Base-by-base conservation (phyloP, 164 flowering plant genomes). In the Vitis rotundifolia region DNA sequence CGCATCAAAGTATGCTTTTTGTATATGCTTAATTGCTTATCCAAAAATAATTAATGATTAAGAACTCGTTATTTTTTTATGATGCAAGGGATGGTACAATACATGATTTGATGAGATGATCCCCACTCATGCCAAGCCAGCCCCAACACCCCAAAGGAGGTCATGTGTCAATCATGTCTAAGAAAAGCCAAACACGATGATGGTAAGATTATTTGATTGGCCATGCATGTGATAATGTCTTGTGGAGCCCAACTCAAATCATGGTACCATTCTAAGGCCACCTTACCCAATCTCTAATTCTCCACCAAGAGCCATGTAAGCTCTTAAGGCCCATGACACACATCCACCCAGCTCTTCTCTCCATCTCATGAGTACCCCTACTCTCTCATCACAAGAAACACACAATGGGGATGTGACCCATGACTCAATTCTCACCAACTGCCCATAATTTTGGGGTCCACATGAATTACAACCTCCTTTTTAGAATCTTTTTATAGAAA, bases 161-260 rank as follows among this genome's bases (percentile, higher is more conserved):
- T 47, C 55, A 18, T 26, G 11, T 61, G 67, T 54, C 71, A 59
- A 5, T 74, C 61, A 29, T 74, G 68, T 63, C 65, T 50, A 26
- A 8, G 2, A 64, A 68, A 74, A 68, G 72, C 26, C 1, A 31
- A 26, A 60, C 73, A 70, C 49, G n/a, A 65, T 66, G 9, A 70
- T 65, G 73, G 77, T 28, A 28, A 47, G 16, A 53, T 70, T 70
- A 66, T 65, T 60, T 66, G 47, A 75, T 63, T 31, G 62, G 18
- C 44, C 63, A 60, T 65, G 67, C 67, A 75, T 61, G 70, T 70
- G 70, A 65, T 59, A 0, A 64, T 75, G 73, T 54, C 31, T 49
- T 49, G 19, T 59, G 60, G 70, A 51, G n/a, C 65, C 66, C 64
- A 37, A 37, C 13, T 28, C 64, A 37, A 37, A 13, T 28, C 22